These are phyloP conservation scores for Termitomyces eurrhizus DNA, from an alignment of 768 basidiomycete species.

Conservation along the genomic window DNA sequence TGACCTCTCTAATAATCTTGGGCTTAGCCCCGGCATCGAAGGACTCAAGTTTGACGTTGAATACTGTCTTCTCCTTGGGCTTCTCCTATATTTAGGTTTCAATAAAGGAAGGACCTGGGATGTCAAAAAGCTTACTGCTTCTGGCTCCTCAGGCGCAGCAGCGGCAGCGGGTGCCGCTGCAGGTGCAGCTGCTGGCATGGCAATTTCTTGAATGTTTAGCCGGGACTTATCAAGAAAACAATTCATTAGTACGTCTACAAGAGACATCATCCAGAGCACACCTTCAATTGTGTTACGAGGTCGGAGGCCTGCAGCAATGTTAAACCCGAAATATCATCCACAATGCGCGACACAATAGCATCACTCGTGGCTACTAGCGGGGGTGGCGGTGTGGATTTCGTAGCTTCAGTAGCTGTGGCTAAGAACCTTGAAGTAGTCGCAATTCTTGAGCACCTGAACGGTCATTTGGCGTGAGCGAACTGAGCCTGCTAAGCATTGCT, in stretches of 20 bases:
- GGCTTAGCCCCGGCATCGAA: constrained; percentile 91
- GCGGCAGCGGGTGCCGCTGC: constrained; percentile 48
- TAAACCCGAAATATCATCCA: constrained; percentile 87
- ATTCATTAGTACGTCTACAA: neutral
- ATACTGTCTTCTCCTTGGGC: constrained; percentile 98
- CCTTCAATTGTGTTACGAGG: constrained; percentile 89
- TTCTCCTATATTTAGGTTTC: constrained; percentile 57
- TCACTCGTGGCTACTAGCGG: constrained; percentile 40
- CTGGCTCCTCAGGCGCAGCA: constrained; percentile 59
- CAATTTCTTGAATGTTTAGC: constrained; percentile 96
- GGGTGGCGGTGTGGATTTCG: constrained; percentile 38
- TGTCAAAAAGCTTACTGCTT: constrained; percentile 46
- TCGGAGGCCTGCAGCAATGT: constrained; percentile 94
- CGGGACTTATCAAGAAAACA: constrained; percentile 52
- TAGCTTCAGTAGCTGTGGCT: constrained; percentile 47
- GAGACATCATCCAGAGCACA: constrained; percentile 25
- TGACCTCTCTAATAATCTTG: constrained; percentile 97
- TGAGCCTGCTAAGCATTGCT: constrained; percentile 5
- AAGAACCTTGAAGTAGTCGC: constrained; percentile 48
- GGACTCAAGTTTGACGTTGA: constrained; percentile 92
- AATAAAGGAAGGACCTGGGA: neutral
- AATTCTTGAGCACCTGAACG: constrained; percentile 32
- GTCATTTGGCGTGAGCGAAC: constrained; percentile 3
- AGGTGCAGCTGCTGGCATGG: constrained; percentile 76
- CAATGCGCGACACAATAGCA: constrained; percentile 74